Evolutionary conservation across 208 protist genomes (phyloP).

Genomic region (Leptomonas pyrrhocoris): DNA sequence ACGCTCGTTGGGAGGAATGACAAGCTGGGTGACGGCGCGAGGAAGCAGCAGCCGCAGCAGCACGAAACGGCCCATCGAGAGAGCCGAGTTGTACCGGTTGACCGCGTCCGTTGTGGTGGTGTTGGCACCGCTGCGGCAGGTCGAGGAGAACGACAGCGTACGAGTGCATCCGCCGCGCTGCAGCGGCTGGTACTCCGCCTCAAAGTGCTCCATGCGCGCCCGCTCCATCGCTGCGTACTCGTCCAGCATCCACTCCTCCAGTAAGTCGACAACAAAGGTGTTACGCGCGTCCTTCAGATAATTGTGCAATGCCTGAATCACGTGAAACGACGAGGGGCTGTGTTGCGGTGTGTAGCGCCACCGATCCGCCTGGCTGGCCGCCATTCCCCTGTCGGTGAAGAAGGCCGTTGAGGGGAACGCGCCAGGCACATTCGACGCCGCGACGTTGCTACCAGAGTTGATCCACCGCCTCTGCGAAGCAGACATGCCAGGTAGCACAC

Average conservation of each 20-base stretch:
- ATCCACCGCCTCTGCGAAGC: constrained; percentile 33
- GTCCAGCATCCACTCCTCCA: constrained; percentile 45
- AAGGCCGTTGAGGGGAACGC: constrained; percentile 12
- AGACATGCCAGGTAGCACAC: constrained; percentile 28
- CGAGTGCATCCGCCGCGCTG: background rate
- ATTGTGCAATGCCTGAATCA: constrained; percentile 45
- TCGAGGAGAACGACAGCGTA: constrained; percentile 12
- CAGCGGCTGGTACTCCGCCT: constrained; percentile 16
- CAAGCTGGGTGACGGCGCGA: constrained; percentile 31
- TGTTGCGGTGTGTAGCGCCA: constrained; percentile 41
- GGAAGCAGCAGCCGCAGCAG: constrained; percentile 65
- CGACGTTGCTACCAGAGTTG: constrained; percentile 14
- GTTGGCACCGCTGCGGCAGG: constrained; percentile 4
- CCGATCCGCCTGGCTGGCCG: constrained; percentile 10
- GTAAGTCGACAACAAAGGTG: constrained; percentile 28
- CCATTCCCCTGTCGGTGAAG: background rate
- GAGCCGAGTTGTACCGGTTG: constrained; percentile 12
- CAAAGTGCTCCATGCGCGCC: constrained; percentile 20
- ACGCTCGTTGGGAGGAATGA: constrained; percentile 28
- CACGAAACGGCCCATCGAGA: constrained; percentile 55
- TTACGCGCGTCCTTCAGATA: constrained; percentile 43
- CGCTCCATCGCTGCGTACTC: constrained; percentile 35
- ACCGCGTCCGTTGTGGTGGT: constrained; percentile 1
- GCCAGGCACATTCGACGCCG: constrained; percentile 9
- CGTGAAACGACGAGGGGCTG: constrained; percentile 49